phyloP scores from a whole-genome alignment of 116 monocot species.

The Dioscorea cayenensis region DNA sequence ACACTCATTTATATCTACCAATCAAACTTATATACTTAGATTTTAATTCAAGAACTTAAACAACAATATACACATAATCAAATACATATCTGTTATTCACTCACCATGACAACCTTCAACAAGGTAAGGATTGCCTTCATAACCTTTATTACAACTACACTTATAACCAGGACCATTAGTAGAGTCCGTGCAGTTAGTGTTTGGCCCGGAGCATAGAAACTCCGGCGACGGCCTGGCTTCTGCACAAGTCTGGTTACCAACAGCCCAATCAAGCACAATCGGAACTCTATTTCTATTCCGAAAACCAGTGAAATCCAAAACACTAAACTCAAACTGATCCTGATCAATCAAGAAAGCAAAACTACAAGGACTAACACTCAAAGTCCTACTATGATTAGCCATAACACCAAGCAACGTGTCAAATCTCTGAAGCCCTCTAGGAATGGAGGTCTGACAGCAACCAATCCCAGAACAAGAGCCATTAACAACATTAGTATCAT shows the following conservation, averaged over 20 bases:
- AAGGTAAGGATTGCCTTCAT: conserved; percentile 54
- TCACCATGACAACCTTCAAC: conserved; percentile 46
- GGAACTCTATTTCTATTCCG: conserved; percentile 12
- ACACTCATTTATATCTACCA: conserved; percentile 50
- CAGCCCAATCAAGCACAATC: conserved; percentile 44
- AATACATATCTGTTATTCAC: neutral
- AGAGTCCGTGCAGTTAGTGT: conserved; percentile 30
- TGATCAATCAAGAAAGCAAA: conserved; percentile 32
- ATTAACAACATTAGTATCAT: neutral
- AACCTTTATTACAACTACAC: conserved; percentile 42
- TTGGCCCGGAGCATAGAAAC: conserved; percentile 28
- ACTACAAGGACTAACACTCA: conserved; percentile 34
- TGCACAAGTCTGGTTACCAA: conserved; percentile 28
- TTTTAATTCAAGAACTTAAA: neutral
- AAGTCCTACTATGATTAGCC: conserved; percentile 6
- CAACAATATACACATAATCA: neutral
- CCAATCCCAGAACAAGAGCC: conserved; percentile 33
- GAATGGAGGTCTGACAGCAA: conserved; percentile 44
- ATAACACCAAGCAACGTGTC: neutral
- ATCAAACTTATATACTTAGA: neutral
- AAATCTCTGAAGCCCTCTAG: conserved; percentile 15
- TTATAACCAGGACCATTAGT: conserved; percentile 44
- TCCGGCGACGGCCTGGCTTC: neutral
- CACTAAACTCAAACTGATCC: conserved; percentile 19
- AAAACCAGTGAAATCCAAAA: conserved; percentile 12